Percentiles rank a stretch among this genome's conserved stretches.
These are phyloP conservation scores for Chlamydomonas eustigma DNA, from an alignment of 139 green algal species.

Conservation along the genomic window DNA sequence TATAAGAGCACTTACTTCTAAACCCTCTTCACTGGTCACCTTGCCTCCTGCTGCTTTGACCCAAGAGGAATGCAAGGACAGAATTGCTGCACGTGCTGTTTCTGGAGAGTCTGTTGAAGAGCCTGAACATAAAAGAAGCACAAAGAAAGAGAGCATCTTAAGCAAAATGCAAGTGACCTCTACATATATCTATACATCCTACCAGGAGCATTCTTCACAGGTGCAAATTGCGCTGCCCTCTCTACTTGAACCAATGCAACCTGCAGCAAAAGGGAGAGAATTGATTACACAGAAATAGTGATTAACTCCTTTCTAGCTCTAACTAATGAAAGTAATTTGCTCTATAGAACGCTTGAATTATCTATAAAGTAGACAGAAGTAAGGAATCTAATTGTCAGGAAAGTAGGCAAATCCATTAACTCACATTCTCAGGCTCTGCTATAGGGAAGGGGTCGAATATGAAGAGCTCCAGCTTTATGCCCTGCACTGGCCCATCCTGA, in stretches of 20 bases:
- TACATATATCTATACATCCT: neutral
- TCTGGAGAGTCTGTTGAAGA: constrained; percentile 72
- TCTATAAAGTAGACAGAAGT: too few species aligned
- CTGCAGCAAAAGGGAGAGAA: constrained; percentile 14
- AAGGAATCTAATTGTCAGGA: too few species aligned
- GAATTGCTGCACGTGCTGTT: constrained; percentile 66
- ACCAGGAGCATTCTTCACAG: constrained; percentile 80
- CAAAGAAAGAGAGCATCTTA: neutral
- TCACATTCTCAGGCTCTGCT: constrained; percentile 26
- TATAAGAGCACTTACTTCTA: constrained; percentile 70
- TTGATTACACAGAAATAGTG: too few species aligned
- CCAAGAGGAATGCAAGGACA: constrained; percentile 66
- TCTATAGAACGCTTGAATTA: too few species aligned
- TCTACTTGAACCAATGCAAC: constrained; percentile 56
- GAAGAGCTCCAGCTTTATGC: constrained; percentile 94
- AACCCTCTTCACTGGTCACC: constrained; percentile 18
- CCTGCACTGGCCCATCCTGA: constrained; percentile 41
- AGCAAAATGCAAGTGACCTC: neutral
- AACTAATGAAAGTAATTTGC: too few species aligned
- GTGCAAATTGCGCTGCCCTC: constrained; percentile 73
- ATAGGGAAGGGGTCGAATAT: constrained; percentile 93
- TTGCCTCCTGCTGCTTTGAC: constrained; percentile 3
- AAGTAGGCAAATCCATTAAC: neutral
- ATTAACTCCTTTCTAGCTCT: too few species aligned
- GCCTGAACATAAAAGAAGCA: constrained; percentile 54